Evolutionary conservation across 1,139 yeast genomes (phyloP).

Genomic region (Scheffersomyces lignicola): DNA sequence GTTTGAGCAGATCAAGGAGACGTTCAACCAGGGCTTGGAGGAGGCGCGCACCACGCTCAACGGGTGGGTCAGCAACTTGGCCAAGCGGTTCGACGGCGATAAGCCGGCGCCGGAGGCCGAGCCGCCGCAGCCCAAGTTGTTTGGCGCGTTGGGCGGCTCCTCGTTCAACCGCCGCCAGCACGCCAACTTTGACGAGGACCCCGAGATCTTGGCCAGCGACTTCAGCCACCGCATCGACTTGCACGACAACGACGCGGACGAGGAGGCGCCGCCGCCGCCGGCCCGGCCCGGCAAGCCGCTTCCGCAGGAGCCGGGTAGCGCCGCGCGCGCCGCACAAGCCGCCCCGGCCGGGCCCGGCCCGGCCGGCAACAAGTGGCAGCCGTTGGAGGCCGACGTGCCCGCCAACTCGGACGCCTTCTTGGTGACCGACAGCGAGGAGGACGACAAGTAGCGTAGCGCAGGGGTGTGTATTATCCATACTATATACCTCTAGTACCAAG

Average conservation of each 20-base stretch:
- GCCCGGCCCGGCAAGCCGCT: conserved; percentile 12
- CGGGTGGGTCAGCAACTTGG: conserved; percentile 77
- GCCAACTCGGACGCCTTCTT: conserved; percentile 70
- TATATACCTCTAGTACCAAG: too few species aligned
- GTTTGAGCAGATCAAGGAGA: conserved; percentile 68
- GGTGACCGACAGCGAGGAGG: conserved; percentile 79
- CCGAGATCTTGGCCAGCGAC: conserved; percentile 52
- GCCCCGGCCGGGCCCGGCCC: conserved; percentile 17
- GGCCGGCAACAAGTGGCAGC: conserved; percentile 56
- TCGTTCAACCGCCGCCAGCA: conserved; percentile 35
- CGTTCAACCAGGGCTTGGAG: conserved; percentile 73
- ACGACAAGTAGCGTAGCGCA: conserved; percentile 31
- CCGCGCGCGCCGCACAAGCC: conserved; percentile 18
- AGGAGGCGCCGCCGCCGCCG: conserved; percentile 32
- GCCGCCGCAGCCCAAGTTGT: conserved; percentile 32
- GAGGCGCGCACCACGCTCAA: conserved; percentile 81
- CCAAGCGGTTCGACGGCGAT: conserved; percentile 51
- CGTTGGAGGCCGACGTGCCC: conserved; percentile 49
- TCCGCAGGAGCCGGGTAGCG: conserved; percentile 23
- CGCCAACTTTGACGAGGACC: conserved; percentile 53
- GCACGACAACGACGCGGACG: conserved; percentile 36
- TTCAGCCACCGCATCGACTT: conserved; percentile 56
- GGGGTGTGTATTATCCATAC: not conserved
- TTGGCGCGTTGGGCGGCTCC: conserved; percentile 51
- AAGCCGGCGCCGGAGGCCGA: conserved; percentile 5